Evolutionary conservation across 2,329 filamentous ascomycete genomes (phyloP).

Genomic region (Rosellinia necatrix): DNA sequence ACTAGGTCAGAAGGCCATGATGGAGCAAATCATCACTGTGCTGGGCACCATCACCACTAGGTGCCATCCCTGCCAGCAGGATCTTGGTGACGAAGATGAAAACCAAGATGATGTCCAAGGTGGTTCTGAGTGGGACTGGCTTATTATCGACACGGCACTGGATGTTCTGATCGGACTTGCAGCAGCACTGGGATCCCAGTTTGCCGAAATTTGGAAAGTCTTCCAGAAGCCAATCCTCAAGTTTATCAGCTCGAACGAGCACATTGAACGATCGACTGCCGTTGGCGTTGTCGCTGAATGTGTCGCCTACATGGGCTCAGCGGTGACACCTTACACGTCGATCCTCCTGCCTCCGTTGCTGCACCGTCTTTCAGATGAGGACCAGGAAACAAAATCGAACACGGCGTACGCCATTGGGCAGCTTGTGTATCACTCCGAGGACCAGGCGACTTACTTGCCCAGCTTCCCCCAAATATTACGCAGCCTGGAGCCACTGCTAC

Average conservation of each 20-base stretch:
- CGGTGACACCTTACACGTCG: constrained; percentile 80
- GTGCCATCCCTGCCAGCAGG: constrained; percentile 90
- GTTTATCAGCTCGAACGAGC: constrained; percentile 83
- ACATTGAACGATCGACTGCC: constrained; percentile 84
- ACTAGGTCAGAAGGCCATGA: constrained; percentile 71
- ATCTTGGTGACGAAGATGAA: constrained; percentile 81
- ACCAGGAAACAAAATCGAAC: constrained; percentile 91
- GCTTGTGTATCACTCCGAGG: constrained; percentile 79
- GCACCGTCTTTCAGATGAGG: constrained; percentile 86
- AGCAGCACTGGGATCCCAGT: constrained; percentile 77
- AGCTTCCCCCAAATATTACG: constrained; percentile 77
- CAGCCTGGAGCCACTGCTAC: constrained; percentile 85
- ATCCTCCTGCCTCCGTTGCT: constrained; percentile 78
- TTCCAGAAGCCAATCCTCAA: constrained; percentile 92
- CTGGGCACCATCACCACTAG: constrained; percentile 82
- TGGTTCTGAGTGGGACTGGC: constrained; percentile 96
- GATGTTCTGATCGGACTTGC: constrained; percentile 88
- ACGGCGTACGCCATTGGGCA: constrained; percentile 90
- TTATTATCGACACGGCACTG: constrained; percentile 90
- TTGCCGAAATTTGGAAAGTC: constrained; percentile 90
- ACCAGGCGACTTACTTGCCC: constrained; percentile 73
- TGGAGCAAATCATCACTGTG: constrained; percentile 77
- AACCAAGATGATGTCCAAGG: constrained; percentile 73
- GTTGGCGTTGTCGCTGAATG: constrained; percentile 93
- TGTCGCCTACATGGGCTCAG: constrained; percentile 79